Base-by-base conservation (phyloP, 805 yeast genomes). In the Candida ulmi region DNA sequence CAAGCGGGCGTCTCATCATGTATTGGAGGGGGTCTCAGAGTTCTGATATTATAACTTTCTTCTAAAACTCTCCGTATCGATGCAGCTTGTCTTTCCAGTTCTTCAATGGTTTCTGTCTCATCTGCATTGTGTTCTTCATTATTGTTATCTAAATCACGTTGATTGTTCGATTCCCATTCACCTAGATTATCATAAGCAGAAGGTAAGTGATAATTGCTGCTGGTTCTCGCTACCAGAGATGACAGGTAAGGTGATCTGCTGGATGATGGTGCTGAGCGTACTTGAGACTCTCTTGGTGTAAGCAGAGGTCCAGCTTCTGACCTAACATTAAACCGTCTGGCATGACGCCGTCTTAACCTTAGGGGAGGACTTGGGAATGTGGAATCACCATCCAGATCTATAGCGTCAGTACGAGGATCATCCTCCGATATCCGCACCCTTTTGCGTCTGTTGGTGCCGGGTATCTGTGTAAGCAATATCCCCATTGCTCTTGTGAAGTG, bases 351-450 rank as follows among this genome's bases (percentile, higher is more conserved):
- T 36, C 45, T 42, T 26, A 42, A 32, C 16, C 36, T 15, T 18
- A 13, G 4, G 23, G 30, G 17, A 16, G 23, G 23, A 24, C 21
- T 31, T 8, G 34, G 28, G 24, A 24, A 25, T 13, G 15, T 26
- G 21, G 23, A 9, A 13, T 30, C 15, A 7, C 17, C 29, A n/a
- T 17, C 15, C 15, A 17, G 33, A 15, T 7, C 29, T 13, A 24
- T 28, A 19, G 21, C 17, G 5, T 13, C 35, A 8, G 26, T n/a
- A 11, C 33, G 30, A 8, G 28, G 17, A 18, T 38, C 44, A 8
- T 30, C 42, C 17, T 41, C 44, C 12, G 39, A 35, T 4, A 41
- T 41, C 6, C 44, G 15, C 11, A 41, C 44, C 16, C 44, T 17
- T 15, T 41, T 41, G 25, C 42, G 27, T 11, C 19, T 33, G 5